Evolutionary conservation across 805 yeast genomes (phyloP).

Genomic region (Priceomyces haplophilus): DNA sequence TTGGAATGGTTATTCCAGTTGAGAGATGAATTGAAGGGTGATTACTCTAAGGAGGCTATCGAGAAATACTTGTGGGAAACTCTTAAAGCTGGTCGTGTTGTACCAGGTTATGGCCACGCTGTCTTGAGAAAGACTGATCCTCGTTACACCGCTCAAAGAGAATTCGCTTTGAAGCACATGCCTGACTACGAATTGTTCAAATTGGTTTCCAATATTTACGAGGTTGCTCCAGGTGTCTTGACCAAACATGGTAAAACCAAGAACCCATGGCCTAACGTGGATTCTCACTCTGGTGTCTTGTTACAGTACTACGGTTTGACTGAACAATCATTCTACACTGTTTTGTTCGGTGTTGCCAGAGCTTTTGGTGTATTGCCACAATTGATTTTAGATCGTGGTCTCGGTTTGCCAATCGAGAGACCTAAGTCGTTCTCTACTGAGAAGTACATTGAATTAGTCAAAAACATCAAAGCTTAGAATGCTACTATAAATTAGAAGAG

Average conservation of each 20-base stretch:
- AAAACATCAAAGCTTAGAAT: conserved; percentile 28
- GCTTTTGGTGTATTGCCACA: conserved; percentile 78
- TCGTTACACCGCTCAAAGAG: conserved; percentile 70
- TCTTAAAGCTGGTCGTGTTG: conserved; percentile 70
- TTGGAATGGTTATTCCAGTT: conserved; percentile 67
- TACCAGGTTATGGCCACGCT: conserved; percentile 89
- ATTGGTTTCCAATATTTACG: conserved; percentile 62
- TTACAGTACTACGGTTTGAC: conserved; percentile 78
- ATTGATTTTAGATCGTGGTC: conserved; percentile 72
- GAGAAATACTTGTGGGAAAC: conserved; percentile 69
- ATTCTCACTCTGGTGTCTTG: conserved; percentile 73
- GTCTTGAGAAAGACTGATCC: conserved; percentile 83
- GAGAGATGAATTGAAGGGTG: conserved; percentile 65
- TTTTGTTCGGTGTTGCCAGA: conserved; percentile 78
- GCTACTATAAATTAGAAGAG: background rate
- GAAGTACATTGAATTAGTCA: conserved; percentile 81
- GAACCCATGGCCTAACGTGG: conserved; percentile 85
- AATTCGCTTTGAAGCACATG: conserved; percentile 62
- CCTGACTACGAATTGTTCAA: conserved; percentile 61
- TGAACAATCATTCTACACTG: conserved; percentile 74
- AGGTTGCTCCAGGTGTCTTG: conserved; percentile 72
- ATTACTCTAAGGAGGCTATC: conserved; percentile 49
- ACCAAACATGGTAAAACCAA: conserved; percentile 79
- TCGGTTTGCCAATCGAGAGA: conserved; percentile 78
- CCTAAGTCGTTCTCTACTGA: conserved; percentile 91